Evolutionary conservation across 2,329 filamentous ascomycete genomes (phyloP).

Genomic region (Aspergillus puulaauensis): DNA sequence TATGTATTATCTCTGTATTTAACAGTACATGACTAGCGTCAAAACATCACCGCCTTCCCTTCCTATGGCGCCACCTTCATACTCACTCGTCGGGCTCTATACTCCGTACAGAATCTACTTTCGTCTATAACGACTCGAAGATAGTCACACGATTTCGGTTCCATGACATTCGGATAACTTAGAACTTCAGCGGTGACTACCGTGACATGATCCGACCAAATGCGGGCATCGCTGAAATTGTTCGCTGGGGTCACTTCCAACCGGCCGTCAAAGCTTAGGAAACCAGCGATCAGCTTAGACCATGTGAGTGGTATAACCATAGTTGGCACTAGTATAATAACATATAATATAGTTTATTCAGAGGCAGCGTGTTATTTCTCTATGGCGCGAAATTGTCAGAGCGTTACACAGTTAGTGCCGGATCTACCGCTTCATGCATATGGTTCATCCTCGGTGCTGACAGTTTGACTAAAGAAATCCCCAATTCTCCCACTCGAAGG

Average conservation of each 20-base stretch:
- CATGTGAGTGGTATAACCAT: conserved; percentile 30
- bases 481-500: conserved; percentile 38
- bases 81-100: too few species aligned
- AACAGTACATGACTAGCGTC: not conserved
- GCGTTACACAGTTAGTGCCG: conserved; percentile 37
- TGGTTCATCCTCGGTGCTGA: not conserved
- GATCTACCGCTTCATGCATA: not conserved
- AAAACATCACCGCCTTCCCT: conserved; percentile 10
- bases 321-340: conserved; percentile 3
- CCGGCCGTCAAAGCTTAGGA: conserved; percentile 33
- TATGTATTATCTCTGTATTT: not conserved
- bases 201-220: conserved; percentile 15
- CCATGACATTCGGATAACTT: not conserved
- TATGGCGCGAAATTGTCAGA: conserved; percentile 45
- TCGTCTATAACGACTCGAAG: not conserved
- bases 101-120: not conserved
- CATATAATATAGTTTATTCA: conserved; percentile 38
- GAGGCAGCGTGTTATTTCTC: conserved; percentile 41
- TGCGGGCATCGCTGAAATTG: conserved; percentile 30
- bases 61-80: not conserved
- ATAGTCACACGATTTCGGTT: not conserved
- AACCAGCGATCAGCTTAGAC: conserved; percentile 38
- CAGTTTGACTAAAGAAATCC: conserved; percentile 31
- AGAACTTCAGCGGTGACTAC: not conserved
- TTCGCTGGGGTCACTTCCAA: conserved; percentile 31